phyloP scores from a whole-genome alignment of 1,284 basidiomycete species.

The Hemileia vastatrix region DNA sequence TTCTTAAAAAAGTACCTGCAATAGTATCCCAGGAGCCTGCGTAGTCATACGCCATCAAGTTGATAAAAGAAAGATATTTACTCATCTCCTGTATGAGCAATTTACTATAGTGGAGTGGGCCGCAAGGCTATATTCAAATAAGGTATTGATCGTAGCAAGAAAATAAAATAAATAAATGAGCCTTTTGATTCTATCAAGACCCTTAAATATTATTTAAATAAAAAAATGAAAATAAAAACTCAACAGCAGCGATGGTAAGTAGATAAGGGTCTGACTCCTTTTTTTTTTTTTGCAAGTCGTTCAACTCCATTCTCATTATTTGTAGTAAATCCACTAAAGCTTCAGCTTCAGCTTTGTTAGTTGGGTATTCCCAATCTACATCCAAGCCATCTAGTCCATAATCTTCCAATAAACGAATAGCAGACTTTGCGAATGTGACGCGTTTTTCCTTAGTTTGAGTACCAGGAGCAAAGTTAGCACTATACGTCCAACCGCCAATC shows the following conservation, averaged over 20 bases:
- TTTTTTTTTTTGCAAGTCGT: conserved; percentile 12
- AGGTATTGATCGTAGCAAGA: no score
- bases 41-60: conserved; percentile 25
- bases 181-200: no score
- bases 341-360: conserved; percentile 15
- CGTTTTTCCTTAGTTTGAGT: conserved; percentile 30
- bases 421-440: conserved; percentile 34
- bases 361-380: conserved; percentile 24
- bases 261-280: conserved; percentile 11
- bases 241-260: conserved; percentile 20
- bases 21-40: conserved; percentile 24
- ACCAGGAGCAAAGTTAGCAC: conserved; percentile 40
- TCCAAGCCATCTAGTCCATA: conserved; percentile 41
- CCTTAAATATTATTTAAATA: no score
- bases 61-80: conserved; percentile 20
- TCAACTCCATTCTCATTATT: background rate
- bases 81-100: conserved; percentile 16
- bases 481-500: conserved; percentile 44
- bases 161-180: no score
- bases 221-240: background rate
- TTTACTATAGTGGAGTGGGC: conserved; percentile 20
- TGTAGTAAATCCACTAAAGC: conserved; percentile 15
- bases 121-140: conserved; percentile 21
- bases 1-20: no score
- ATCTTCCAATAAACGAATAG: conserved; percentile 39